Percentiles rank a stretch among this genome's conserved stretches.
These are phyloP conservation scores for Macroventuria anomochaeta DNA, from an alignment of 2,329 filamentous ascomycete species.

Conservation along the genomic window DNA sequence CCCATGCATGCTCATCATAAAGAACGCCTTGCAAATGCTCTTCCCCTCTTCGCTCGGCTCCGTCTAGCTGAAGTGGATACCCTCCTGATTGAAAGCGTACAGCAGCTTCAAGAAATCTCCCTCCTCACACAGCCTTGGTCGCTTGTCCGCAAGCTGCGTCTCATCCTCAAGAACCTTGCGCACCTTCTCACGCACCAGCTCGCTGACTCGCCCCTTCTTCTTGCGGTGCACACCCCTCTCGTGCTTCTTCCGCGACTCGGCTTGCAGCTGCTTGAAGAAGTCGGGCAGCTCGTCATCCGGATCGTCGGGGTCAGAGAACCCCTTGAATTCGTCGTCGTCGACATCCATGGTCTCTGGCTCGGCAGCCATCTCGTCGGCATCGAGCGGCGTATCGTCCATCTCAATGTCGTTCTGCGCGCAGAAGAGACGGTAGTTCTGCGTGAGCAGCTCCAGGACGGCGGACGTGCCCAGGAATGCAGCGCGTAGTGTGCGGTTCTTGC, in stretches of 20 bases:
- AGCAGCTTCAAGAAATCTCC: constrained; percentile 87
- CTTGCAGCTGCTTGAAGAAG: constrained; percentile 75
- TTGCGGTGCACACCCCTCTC: constrained; percentile 45
- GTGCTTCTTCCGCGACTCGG: constrained; percentile 47
- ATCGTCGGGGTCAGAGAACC: constrained; percentile 62
- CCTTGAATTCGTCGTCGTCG: constrained; percentile 58
- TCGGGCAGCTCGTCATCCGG: constrained; percentile 75
- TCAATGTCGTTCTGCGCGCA: constrained; percentile 85
- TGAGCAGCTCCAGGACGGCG: constrained; percentile 81
- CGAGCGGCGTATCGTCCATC: constrained; percentile 67
- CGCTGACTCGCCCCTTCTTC: constrained; percentile 74
- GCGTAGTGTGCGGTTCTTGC: constrained; percentile 90
- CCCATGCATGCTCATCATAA: constrained; percentile 9
- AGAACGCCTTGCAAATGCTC: constrained; percentile 30
- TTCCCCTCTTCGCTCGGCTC: not conserved
- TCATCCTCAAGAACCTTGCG: constrained; percentile 81
- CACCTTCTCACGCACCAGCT: constrained; percentile 86
- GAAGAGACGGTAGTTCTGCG: constrained; percentile 88
- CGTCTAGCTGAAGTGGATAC: constrained; percentile 81
- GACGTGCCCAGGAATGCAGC: constrained; percentile 81
- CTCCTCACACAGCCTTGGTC: constrained; percentile 87
- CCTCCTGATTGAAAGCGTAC: constrained; percentile 86
- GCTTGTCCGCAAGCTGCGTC: constrained; percentile 79
- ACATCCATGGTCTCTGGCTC: constrained; percentile 56
- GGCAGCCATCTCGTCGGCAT: constrained; percentile 33